phyloP scores from a whole-genome alignment of 2,329 filamentous ascomycete species.

The Alternaria rosae region DNA sequence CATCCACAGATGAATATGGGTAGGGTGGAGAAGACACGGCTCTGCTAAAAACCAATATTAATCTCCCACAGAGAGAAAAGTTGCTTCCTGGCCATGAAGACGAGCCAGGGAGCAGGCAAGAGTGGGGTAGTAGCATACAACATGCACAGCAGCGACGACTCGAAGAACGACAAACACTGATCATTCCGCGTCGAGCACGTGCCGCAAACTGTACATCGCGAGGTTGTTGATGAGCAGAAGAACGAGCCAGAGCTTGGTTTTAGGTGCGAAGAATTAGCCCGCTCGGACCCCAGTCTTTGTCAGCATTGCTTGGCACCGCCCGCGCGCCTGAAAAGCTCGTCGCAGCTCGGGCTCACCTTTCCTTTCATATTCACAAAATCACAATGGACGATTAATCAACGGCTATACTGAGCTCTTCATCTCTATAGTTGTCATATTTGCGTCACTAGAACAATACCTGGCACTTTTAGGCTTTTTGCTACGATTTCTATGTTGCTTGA shows the following conservation, averaged over 20 bases:
- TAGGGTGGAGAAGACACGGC: constrained; percentile 63
- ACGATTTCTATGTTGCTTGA: constrained; percentile 41
- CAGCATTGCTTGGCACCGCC: constrained; percentile 23
- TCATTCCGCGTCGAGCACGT: constrained; percentile 18
- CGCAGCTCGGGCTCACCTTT: constrained; percentile 15
- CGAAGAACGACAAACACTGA: constrained; percentile 25
- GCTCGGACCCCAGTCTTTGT: constrained; percentile 23
- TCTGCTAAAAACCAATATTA: constrained; percentile 60
- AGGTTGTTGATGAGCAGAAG: constrained; percentile 16
- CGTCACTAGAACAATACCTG: constrained; percentile 49
- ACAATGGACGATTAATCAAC: constrained; percentile 57
- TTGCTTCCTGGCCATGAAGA: constrained; percentile 57
- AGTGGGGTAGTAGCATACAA: constrained; percentile 48
- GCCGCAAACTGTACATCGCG: constrained; percentile 2
- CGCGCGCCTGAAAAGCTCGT: constrained; percentile 28
- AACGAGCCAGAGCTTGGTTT: constrained; percentile 3
- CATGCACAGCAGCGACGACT: constrained; percentile 11
- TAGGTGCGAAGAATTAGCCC: constrained; percentile 17
- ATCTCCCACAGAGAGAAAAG: constrained; percentile 61
- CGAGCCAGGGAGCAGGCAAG: constrained; percentile 60
- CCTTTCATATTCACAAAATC: constrained; percentile 50
- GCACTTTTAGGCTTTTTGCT: constrained; percentile 50
- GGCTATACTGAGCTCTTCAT: constrained; percentile 45
- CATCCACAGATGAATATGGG: constrained; percentile 48
- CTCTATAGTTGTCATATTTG: constrained; percentile 56